Base-by-base conservation (phyloP, 768 basidiomycete species). In the Trametes coccinea region DNA sequence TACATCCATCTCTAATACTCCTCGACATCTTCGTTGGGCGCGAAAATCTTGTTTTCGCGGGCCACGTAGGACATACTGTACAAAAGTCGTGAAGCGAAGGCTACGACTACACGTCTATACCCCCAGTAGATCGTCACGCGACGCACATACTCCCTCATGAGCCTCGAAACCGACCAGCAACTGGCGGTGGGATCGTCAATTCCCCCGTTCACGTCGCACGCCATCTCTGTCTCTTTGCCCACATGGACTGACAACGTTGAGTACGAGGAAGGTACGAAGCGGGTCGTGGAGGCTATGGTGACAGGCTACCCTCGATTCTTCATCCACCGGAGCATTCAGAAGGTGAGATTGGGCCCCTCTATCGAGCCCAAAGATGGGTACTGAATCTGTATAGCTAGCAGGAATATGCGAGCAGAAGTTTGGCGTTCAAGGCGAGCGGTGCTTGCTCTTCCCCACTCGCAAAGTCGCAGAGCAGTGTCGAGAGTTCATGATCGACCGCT, bases 271-370 rank as follows among this genome's bases (percentile, higher is more conserved):
- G 93, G 93, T 16, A 87, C 90, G 8, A 84, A 88, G 66, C 80
- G 94, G 40, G 86, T 98, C 5, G 70, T 90, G 1, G 82, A 90
- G 59, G 78, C 75, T 5, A 93, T 96, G 95, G 84, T 90, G 44
- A 83, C 87, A 3, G 96, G 95, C 4, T 99, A 98, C 71, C 96
- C 96, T 0, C 79, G 96, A 54, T 98, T 98, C 76, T 97, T 96
- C 75, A 90, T 98, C 55, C 92, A 97, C 73, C 76, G 85, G 31
- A 88, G 82, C 63, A 93, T 97, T 44, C 83, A 84, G 69, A 92
- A 92, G 80, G 96, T 94, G 70, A 65, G 82, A 22, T 74, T 10
- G 29, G 41, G 5, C 7, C n/a, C 29, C 46, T 39, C 9, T 50
- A n/a, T 10, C 27, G n/a, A 13, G 40, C 5, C 14, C 39, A 9